A percentile compares a stretch with the other conserved stretches of the same genome.
Evolutionary conservation across 2,329 filamentous ascomycete species (phyloP).

Genomic region (Colletotrichum sublineola): DNA sequence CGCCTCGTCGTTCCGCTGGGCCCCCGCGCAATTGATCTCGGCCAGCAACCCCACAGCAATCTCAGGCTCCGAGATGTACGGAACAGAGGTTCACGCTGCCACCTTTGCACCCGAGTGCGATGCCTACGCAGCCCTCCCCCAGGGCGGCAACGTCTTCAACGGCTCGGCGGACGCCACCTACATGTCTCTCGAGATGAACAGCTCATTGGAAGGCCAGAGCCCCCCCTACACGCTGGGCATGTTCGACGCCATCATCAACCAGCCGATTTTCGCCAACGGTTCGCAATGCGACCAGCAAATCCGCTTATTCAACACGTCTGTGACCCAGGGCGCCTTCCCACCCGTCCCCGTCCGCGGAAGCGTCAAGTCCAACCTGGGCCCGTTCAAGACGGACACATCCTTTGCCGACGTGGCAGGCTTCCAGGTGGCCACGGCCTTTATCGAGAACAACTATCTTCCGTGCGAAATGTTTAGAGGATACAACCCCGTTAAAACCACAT

Average conservation of each 20-base stretch:
- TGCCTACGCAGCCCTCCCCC: constrained; percentile 55
- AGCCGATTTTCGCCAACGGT: constrained; percentile 61
- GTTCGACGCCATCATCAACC: constrained; percentile 66
- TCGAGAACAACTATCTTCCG: constrained; percentile 44
- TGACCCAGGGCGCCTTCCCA: constrained; percentile 50
- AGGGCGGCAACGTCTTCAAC: constrained; percentile 43
- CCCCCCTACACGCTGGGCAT: constrained; percentile 57
- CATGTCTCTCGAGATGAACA: constrained; percentile 44
- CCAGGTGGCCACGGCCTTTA: constrained; percentile 42
- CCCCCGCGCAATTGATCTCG: constrained; percentile 61
- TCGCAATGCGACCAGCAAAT: constrained; percentile 59
- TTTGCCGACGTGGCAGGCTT: constrained; percentile 40
- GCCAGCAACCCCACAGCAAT: constrained; percentile 58
- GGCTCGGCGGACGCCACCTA: constrained; percentile 31
- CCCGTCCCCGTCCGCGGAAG: constrained; percentile 47
- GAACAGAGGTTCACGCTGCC: constrained; percentile 57
- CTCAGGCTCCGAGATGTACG: constrained; percentile 60
- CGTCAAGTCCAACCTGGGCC: constrained; percentile 47
- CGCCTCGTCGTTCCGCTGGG: constrained; percentile 65
- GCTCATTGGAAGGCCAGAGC: constrained; percentile 8
- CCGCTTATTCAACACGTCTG: constrained; percentile 59
- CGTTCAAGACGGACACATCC: constrained; percentile 39
- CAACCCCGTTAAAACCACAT: constrained; percentile 36
- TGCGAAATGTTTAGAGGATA: constrained; percentile 43
- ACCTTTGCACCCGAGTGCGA: constrained; percentile 62